Evolutionary conservation across 352 stramenopile genomes (phyloP), one percentile per base, ranked within the genome.

Genomic region (Pythium folliculosum): DNA sequence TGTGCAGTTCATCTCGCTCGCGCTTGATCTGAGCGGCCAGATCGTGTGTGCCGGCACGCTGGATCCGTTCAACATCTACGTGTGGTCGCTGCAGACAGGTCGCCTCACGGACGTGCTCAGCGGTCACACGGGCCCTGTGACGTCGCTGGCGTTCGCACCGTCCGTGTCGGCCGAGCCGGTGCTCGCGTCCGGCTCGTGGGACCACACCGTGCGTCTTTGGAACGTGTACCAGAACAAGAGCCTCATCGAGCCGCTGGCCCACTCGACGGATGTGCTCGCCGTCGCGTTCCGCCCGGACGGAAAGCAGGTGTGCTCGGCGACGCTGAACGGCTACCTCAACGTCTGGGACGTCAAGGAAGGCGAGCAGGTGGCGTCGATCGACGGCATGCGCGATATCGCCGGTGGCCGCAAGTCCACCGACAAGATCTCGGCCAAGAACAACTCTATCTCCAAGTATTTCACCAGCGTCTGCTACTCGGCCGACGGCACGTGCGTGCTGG

Each of bases 401-500:
- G 97, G 97, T 67, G 97, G 97, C 52, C 87, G 91, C 13, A 89
- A 90, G 59, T 81, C 86, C 38, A 80, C 73, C 30, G 90, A 97
- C 73, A 89, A 80, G 40, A 88, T 95, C 59, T 86, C 91, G 35
- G 88, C 90, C 19, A 80, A 87, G 35, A 96, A 95, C 76, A 94
- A 98, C 75, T 79, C 95, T 43, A 79, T 96, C 14, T 97, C 91
- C 5, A 98, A 99, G 73, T 97, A 99, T 72, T 99, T 99, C 71
- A 99, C 96, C n/a, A 98, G 91, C 65, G 86, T 99, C 22, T 98
- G 93, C 69, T 99, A 99, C 81, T 99, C 95, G 52, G 96, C 97
- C 38, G 98, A 99, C 72, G 98, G 98, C 60, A 89, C 89, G 14
- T 99, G 96, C 70, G 84, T 99, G 25, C 82, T 99, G 14, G 98